Base-by-base conservation (phyloP, 169 alveolate genomes). In the Plasmodium chabaudi region DNA sequence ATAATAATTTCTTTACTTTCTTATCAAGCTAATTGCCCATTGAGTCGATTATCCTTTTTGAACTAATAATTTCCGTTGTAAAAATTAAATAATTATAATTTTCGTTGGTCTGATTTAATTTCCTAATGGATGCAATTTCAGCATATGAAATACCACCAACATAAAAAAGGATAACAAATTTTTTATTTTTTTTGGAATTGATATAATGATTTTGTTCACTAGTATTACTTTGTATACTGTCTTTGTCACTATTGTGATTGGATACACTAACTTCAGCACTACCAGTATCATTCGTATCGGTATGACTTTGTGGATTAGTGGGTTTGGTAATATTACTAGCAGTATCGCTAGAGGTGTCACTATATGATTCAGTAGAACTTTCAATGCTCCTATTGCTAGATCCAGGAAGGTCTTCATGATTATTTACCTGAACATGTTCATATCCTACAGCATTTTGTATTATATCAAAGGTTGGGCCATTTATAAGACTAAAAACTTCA, bases 101-200 rank as follows among this genome's bases (percentile, higher is more conserved):
- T 13, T 57, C 25, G 27, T 60, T 68, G 10, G 34, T 69, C 47
- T 77, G 69, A 67, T 89, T 92, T 69, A 94, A 88, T 2, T 71
- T 15, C n/a, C 95, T 74, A 10, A 94, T 73, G 13, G 96, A 92
- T 5, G 96, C 93, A 15, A 94, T 71, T 60, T 94, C 96, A 2
- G 94, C 93, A 72, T 92, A 91, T 7, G 95, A 75, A 7, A 88
- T 87, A 0, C 96, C 96, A 5, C 96, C 96, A 3, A 92, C 75
- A 46, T 71, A 94, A 59, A 89, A 73, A 34, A 94, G 93, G 27
- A 93, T 64, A 34, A 92, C 91, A 13, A 67, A 27, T 23, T 65
- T 74, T 53, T 59, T 72, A 55, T 61, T 56, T 15, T 19, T 55
- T 10, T 27, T 15, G 15, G 9, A 13, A 25, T 13, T 49, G 6